Percentiles rank a stretch among this genome's conserved stretches.
Evolutionary conservation across 2,329 filamentous ascomycete species (phyloP).

Genomic region (Coniochaeta hoffmannii): DNA sequence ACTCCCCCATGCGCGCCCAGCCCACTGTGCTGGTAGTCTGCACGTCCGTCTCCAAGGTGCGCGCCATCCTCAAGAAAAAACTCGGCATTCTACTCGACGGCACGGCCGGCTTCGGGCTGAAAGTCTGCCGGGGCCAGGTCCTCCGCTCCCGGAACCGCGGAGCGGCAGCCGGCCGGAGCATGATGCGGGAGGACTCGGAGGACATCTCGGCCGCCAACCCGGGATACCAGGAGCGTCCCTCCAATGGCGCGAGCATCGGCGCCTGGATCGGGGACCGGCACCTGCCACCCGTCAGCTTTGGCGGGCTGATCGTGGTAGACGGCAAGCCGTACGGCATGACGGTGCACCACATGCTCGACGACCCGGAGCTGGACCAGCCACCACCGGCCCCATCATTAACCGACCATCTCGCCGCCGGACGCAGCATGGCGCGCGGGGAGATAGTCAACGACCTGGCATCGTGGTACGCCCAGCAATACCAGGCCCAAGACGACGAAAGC

Average conservation of each 20-base stretch:
- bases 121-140: slow-evolving; percentile 64
- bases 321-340: slow-evolving; percentile 87
- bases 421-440: slow-evolving; percentile 31
- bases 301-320: slow-evolving; percentile 80
- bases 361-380: slow-evolving; percentile 37
- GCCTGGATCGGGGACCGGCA: slow-evolving; percentile 82
- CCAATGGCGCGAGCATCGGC: slow-evolving; percentile 87
- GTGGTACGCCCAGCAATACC: slow-evolving; percentile 30
- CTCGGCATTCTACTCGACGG: slow-evolving; percentile 59
- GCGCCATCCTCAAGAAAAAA: slow-evolving; percentile 62
- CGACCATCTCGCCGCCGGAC: no score
- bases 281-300: slow-evolving; percentile 83
- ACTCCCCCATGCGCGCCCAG: slow-evolving; percentile 55
- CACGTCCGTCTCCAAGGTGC: slow-evolving; percentile 65
- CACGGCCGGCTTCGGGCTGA: slow-evolving; percentile 54
- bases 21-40: slow-evolving; percentile 74
- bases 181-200: slow-evolving; percentile 28
- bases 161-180: slow-evolving; percentile 31
- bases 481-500: slow-evolving; percentile 27
- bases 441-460: slow-evolving; percentile 28
- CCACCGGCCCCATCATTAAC: no score
- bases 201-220: slow-evolving; percentile 52
- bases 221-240: slow-evolving; percentile 68
- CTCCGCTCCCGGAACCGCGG: slow-evolving; percentile 48
- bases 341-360: slow-evolving; percentile 92